phyloP scores from a whole-genome alignment of 2,329 filamentous ascomycete species.

The Ceratocystis destructans region DNA sequence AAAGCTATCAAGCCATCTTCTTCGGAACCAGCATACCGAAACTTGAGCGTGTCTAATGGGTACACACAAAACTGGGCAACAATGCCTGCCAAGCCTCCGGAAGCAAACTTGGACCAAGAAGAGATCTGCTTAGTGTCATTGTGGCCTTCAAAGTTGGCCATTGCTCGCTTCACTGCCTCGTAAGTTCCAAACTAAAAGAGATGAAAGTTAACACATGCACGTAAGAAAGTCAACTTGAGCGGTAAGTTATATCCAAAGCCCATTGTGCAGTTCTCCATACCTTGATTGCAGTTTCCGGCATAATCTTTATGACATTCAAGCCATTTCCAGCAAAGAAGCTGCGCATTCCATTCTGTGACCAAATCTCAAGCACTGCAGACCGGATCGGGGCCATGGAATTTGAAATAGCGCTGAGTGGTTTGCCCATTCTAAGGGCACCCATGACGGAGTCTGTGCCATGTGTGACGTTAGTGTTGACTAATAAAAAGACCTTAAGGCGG shows the following conservation, averaged over 20 bases:
- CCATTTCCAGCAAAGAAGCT: conserved; percentile 59
- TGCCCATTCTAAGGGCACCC: conserved; percentile 55
- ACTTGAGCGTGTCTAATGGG: conserved; percentile 72
- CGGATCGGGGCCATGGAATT: conserved; percentile 62
- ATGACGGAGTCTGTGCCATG: conserved; percentile 39
- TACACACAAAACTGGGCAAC: conserved; percentile 96
- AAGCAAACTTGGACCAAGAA: conserved; percentile 75
- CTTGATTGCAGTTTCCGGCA: conserved; percentile 97
- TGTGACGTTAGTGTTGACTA: conserved; percentile 59
- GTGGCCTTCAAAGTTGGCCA: conserved; percentile 80
- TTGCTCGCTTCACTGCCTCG: conserved; percentile 79
- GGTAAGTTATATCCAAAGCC: background rate
- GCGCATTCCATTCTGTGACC: conserved; percentile 13
- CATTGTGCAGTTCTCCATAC: conserved; percentile 22
- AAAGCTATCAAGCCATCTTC: background rate
- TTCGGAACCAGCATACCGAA: conserved; percentile 30
- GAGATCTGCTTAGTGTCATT: conserved; percentile 66
- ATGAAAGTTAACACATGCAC: background rate
- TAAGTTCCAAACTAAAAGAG: conserved; percentile 66
- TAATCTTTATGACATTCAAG: conserved; percentile 91
- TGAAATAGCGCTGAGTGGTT: conserved; percentile 48
- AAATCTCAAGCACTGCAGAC: conserved; percentile 35
- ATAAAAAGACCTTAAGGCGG: conserved; percentile 91
- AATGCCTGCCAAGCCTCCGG: conserved; percentile 85
- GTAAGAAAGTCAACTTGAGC: background rate